phyloP scores from a whole-genome alignment of 148 eudicot genomes.

The Dianthus caryophyllus region DNA sequence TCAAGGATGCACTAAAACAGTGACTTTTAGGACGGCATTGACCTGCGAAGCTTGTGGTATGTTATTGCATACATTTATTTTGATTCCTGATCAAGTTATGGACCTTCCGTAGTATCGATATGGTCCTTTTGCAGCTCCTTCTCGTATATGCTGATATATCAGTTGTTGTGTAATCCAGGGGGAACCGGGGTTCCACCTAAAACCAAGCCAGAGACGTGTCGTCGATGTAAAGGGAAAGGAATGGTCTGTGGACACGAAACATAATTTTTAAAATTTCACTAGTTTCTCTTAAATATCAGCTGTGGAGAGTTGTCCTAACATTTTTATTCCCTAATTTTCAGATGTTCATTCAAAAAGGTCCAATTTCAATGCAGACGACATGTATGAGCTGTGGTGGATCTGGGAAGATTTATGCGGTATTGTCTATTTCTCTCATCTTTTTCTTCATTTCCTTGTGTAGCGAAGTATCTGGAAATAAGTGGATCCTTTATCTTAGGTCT shows the following conservation, averaged over 20 bases:
- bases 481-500: too few species aligned
- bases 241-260: constrained; percentile 43
- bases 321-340: constrained; percentile 28
- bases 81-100: not conserved
- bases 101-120: not conserved
- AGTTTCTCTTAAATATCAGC: not conserved
- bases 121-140: not conserved
- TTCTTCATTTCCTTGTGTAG: too few species aligned
- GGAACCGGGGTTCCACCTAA: constrained; percentile 97
- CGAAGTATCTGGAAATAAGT: too few species aligned
- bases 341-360: constrained; percentile 57
- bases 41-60: constrained; percentile 91
- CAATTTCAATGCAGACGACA: constrained; percentile 47
- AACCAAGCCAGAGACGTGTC: constrained; percentile 87
- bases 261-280: not conserved
- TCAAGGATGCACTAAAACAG: constrained; percentile 77
- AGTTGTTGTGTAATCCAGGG: constrained; percentile 35
- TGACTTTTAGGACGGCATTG: constrained; percentile 60
- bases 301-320: constrained; percentile 2
- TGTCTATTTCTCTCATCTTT: not conserved
- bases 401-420: constrained; percentile 76
- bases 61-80: not conserved
- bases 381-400: constrained; percentile 66
- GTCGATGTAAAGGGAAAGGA: constrained; percentile 76
- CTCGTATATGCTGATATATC: constrained; percentile 1